Base-by-base conservation (phyloP, 257 asterid species). In the Nicotiana otophora region DNA sequence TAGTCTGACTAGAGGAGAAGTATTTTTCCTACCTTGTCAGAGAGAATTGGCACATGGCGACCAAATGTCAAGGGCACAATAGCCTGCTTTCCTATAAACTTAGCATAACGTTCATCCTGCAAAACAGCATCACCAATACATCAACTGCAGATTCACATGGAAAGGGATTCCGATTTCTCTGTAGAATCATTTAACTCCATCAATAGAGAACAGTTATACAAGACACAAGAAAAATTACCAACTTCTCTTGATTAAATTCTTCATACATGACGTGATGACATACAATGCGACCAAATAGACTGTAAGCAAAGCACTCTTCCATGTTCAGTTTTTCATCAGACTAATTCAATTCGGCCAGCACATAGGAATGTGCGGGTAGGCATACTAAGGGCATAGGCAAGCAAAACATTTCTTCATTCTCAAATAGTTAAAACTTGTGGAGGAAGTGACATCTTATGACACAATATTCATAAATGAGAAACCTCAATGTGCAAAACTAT, bases 1-100 rank as follows among this genome's bases (percentile, higher is more conserved):
- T 5, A 28, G 61, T 19, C 83, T 42, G 5, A 80, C 77, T 31
- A 64, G 11, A 51, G 14, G 70, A 81, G 15, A 28, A 72, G 42
- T 28, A 23, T 33, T 65, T 42, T 16, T 78, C 87, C 85, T 87
- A 96, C 99, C 98, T 91, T 94, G 86, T 96, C 99, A 64, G 97
- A 87, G 61, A 96, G 91, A 62, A 96, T 96, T n/a, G 99, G 99
- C 75, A 96, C 98, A 86, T 91, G 98, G 83, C 98, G 95, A 77
- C 99, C 99, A 92, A 84, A 93, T 82, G 98, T 94, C 97, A 92
- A 84, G 17, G 99, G 99, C 79, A 94, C 98, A 87, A 96, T 96
- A 83, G 98, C 98, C 92, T 69, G 87, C 93, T 86, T 90, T 67
- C 99, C 99, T n/a, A 96, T 84, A 84, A 92, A 94, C 90, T 94